A percentile compares a stretch with the other conserved stretches of the same genome.
phyloP scores from a whole-genome alignment of 192 early-diverging fungal genomes.

The Backusella macrospora region DNA sequence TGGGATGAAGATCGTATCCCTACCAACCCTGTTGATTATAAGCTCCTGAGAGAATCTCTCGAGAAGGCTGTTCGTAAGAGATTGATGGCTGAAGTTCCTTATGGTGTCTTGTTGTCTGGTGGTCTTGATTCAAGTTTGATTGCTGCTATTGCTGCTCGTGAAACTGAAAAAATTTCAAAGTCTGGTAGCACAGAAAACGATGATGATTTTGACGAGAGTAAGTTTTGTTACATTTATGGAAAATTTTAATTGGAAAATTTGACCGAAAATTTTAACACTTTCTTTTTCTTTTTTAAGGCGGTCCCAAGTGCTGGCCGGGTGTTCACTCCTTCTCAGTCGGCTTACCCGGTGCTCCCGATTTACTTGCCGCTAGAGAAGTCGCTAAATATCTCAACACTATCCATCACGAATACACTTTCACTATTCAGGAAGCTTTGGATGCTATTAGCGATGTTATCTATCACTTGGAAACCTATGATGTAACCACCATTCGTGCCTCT shows the following conservation, averaged over 20 bases:
- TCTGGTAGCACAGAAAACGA: slow-evolving; percentile 47
- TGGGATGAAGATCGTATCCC: slow-evolving; percentile 70
- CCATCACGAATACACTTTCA: slow-evolving; percentile 97
- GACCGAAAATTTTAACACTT: background rate
- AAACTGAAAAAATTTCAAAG: slow-evolving; percentile 68
- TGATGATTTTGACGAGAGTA: slow-evolving; percentile 63
- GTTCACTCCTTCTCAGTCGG: slow-evolving; percentile 99
- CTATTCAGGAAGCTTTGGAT: slow-evolving; percentile 93
- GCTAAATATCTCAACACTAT: slow-evolving; percentile 89
- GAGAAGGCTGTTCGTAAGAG: slow-evolving; percentile 92
- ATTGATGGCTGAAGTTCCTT: slow-evolving; percentile 98
- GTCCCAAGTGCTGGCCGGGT: slow-evolving; percentile 75
- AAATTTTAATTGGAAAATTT: background rate
- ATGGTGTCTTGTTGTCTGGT: slow-evolving; percentile 93
- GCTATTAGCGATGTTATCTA: slow-evolving; percentile 95
- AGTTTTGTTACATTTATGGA: slow-evolving; percentile 14
- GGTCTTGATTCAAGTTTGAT: slow-evolving; percentile 96
- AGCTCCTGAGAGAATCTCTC: slow-evolving; percentile 74
- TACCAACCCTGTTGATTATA: slow-evolving; percentile 64
- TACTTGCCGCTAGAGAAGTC: slow-evolving; percentile 86
- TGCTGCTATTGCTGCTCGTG: slow-evolving; percentile 90
- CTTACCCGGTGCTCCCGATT: slow-evolving; percentile 90
- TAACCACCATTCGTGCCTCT: slow-evolving; percentile 95
- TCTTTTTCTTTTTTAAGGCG: slow-evolving; percentile 43
- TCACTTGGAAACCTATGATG: slow-evolving; percentile 98